A percentile compares a stretch with the other conserved stretches of the same genome.
Conservation (phyloP, 176 grass and related monocot species). For the Elaeis guineensis region DNA sequence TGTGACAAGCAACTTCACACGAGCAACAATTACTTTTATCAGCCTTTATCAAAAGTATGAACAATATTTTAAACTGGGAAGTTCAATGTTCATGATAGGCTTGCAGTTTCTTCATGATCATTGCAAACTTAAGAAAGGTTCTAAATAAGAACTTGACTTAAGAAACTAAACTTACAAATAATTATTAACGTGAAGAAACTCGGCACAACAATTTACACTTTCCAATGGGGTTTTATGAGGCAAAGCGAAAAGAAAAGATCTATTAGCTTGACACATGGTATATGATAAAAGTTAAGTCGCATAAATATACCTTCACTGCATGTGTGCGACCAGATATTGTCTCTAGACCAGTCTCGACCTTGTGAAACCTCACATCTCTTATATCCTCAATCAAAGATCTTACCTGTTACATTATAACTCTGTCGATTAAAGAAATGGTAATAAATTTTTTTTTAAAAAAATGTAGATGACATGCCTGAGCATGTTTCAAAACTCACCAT, state of each 20-base stretch:
- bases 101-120: background rate
- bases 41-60: too few species aligned
- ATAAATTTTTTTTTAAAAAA: too few species aligned
- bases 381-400: conserved; percentile 97
- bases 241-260: too few species aligned
- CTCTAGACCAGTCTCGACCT: conserved; percentile 84
- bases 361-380: conserved; percentile 94
- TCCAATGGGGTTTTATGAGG: too few species aligned
- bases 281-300: too few species aligned
- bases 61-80: too few species aligned
- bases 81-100: background rate
- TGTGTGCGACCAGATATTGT: conserved; percentile 90
- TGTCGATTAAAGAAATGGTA: background rate
- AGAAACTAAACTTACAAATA: too few species aligned
- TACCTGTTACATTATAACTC: conserved; percentile 30
- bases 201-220: too few species aligned
- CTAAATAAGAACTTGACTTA: too few species aligned
- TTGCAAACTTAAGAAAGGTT: background rate
- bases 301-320: conserved; percentile 74
- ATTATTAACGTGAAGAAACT: too few species aligned
- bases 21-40: background rate
- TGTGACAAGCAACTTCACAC: background rate
- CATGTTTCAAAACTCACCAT: conserved; percentile 43
- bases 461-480: too few species aligned
- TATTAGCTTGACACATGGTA: too few species aligned